Base-by-base conservation (phyloP, 2,329 filamentous ascomycete genomes). In the Neonectria punicea region DNA sequence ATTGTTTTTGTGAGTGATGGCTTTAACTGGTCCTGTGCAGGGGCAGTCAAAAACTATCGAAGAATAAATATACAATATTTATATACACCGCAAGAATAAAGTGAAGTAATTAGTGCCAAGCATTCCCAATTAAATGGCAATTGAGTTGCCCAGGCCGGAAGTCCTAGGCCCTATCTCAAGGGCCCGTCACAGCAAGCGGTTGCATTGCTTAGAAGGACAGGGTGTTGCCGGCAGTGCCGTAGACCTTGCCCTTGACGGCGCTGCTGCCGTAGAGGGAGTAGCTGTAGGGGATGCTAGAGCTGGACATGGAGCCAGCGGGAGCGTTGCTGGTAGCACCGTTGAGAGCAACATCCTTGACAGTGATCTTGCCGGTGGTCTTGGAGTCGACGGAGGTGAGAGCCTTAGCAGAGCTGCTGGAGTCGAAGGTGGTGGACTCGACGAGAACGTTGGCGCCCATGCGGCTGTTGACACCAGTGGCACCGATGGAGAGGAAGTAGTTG, bases 391-490 rank as follows among this genome's bases (percentile, higher is more conserved):
- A 81, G 71, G 76, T 76, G 61, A 82, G 75, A 51, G 78, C 77
- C 46, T 72, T 63, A 3, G 53, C 61, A 10, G 30, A 44, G 61
- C 70, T 73, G 69, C 80, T 80, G 67, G 75, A 80, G 49, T 79
- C 79, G 71, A 87, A 88, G 68, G 78, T 78, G 64, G 84, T 84
- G 56, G 85, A 87, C 80, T 89, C 84, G 28, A 89, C 81, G 30
- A 89, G 82, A n/a, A 88, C 78, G 74, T 89, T 82, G n/a, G 87
- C 86, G 13, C 83, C 84, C 70, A 84, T 80, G 58, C 86, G 84
- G 54, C 85, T 84, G 80, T 89, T 88, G 80, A 89, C 83, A 53
- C 84, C 83, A 49, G 77, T 80, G 54, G 57, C 67, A 54, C 79
- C 75, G 68, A 83, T 71, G 69, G 78, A 76, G 74, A 80, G 81